phyloP scores from a whole-genome alignment of 352 stramenopile species.

The Phytophthora macrochlamydospora region DNA sequence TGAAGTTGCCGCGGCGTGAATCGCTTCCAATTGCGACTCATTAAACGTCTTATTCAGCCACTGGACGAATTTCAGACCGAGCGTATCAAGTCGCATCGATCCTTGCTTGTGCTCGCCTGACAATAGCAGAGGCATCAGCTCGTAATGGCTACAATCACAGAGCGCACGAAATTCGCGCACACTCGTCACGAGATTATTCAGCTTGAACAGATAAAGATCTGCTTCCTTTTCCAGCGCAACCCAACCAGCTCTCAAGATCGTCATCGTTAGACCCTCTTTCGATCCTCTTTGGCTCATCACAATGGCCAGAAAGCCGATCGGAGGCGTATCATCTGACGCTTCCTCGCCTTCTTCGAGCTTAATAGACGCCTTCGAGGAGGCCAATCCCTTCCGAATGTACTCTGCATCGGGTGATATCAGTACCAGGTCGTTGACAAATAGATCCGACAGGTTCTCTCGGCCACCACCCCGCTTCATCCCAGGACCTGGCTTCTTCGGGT shows the following conservation, averaged over 20 bases:
- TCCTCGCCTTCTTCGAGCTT: constrained; percentile 24
- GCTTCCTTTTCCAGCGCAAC: constrained; percentile 51
- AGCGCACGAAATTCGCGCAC: constrained; percentile 87
- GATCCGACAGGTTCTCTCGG: constrained; percentile 42
- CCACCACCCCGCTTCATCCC: constrained; percentile 29
- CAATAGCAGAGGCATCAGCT: constrained; percentile 75
- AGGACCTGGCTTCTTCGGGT: constrained; percentile 53
- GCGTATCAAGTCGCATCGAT: constrained; percentile 81
- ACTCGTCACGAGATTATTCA: constrained; percentile 90
- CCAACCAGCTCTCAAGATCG: constrained; percentile 61
- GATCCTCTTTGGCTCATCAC: constrained; percentile 65
- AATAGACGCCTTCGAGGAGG: constrained; percentile 16
- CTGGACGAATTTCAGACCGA: constrained; percentile 80
- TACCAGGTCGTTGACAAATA: constrained; percentile 85
- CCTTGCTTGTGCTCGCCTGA: constrained; percentile 70
- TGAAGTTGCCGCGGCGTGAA: constrained; percentile 85
- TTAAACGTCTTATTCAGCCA: constrained; percentile 88
- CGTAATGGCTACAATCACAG: constrained; percentile 82
- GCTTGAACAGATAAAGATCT: constrained; percentile 79
- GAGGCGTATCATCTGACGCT: constrained; percentile 7
- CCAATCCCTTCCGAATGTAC: constrained; percentile 56
- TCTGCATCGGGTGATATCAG: constrained; percentile 59
- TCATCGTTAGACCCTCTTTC: constrained; percentile 80
- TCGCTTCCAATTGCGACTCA: constrained; percentile 90
- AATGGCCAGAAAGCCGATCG: constrained; percentile 72